Evolutionary conservation across 257 asterid species (phyloP).

Genomic region (Fraxinus anomala): DNA sequence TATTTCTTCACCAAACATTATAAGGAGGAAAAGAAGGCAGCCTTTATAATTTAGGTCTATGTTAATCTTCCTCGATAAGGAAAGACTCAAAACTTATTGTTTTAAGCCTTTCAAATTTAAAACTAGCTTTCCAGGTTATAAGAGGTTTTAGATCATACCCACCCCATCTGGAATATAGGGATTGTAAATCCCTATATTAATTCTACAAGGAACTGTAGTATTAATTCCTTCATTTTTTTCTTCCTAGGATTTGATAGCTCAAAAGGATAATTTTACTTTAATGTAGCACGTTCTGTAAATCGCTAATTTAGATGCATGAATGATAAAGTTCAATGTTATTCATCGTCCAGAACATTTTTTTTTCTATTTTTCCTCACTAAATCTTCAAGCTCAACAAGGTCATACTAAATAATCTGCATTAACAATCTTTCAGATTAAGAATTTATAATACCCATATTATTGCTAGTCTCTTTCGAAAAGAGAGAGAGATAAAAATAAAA

Average conservation of each 20-base stretch:
- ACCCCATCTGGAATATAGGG: neutral
- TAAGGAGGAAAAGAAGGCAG: neutral
- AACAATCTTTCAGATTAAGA: neutral
- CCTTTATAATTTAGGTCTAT: neutral
- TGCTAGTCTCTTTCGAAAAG: neutral
- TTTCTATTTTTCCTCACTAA: neutral
- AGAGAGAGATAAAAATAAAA: neutral
- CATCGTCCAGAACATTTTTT: neutral
- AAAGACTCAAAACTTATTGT: neutral
- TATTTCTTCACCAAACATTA: neutral
- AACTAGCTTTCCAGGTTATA: neutral
- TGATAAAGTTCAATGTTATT: neutral
- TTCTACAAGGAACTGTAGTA: neutral
- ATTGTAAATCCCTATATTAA: neutral
- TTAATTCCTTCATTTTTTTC: neutral
- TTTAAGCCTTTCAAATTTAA: neutral
- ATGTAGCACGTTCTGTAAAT: neutral
- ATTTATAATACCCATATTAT: neutral
- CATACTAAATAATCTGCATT: neutral
- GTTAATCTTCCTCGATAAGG: neutral
- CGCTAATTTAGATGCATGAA: slow-evolving; percentile 3
- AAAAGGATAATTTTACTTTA: neutral
- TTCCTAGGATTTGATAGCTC: neutral
- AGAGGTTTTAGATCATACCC: neutral
- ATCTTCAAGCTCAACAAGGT: neutral